Base-by-base conservation (phyloP, 805 yeast species). In the Kluyveromyces wickerhamii region DNA sequence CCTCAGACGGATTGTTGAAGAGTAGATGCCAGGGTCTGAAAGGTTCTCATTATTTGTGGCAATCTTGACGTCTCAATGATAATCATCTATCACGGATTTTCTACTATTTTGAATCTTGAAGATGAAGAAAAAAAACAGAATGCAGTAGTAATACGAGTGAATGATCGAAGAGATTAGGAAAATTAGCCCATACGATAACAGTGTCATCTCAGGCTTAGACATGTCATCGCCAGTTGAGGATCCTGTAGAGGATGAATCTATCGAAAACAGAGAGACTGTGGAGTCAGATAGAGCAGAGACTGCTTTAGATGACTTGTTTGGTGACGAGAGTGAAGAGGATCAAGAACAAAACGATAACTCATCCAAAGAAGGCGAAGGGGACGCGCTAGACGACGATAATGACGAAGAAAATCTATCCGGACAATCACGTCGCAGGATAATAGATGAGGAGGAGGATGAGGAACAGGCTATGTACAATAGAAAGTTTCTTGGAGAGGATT, bases 251-350 rank as follows among this genome's bases (percentile, higher is more conserved):
- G 44, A 32, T 21, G 27, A 11, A 16, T 45, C 27, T 15, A 43
- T 18, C 19, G 44, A 29, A 7, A 44, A 30, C 11, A 29, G 19
- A 45, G 42, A 16, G n/a, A n/a, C n/a, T n/a, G n/a, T n/a, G n/a
- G n/a, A n/a, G n/a, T n/a, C n/a, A n/a, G 45, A 43, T 22, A 55
- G 37, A 22, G 61, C 51, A 13, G 64, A 54, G 4, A 69, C 57
- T n/a, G 65, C 54, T 21, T 47, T 62, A 45, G 65, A 58, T 41
- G 66, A 69, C 41, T 48, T 71, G 48, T 67, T 67, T 43, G 67
- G 67, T 9, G 65, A 60, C 16, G 63, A 54, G 10, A 55, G 54
- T 10, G 53, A 50, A 4, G 53, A 51, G 3, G 44, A 38, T 3
- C 31, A 29, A 21, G 37, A 35, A 7, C 12, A 9, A 13, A 14